These are phyloP conservation scores for Polysphondylium violaceum DNA, from an alignment of 78 protist species.

Conservation along the genomic window DNA sequence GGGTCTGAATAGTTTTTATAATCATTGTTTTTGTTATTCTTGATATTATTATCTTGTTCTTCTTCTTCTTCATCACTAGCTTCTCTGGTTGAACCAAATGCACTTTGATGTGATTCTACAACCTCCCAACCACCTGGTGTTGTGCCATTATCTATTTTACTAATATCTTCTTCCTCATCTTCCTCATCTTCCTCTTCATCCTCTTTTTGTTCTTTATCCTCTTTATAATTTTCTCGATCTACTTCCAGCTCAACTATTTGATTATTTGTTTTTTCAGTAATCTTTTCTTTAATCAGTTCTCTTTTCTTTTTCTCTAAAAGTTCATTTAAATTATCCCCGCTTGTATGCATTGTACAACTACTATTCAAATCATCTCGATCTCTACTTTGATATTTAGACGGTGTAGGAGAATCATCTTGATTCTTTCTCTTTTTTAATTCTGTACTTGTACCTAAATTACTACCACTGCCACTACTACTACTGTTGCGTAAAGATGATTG, in stretches of 20 bases:
- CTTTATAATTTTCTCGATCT: not conserved
- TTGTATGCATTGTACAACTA: not conserved
- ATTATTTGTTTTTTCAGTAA: not conserved
- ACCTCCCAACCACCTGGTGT: not conserved
- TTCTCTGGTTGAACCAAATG: slow-evolving; percentile 20
- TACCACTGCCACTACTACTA: not conserved
- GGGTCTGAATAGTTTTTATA: slow-evolving; percentile 1
- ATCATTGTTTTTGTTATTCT: not conserved
- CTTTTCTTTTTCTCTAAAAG: not conserved
- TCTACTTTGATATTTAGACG: not conserved
- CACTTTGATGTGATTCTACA: not conserved
- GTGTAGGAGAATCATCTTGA: not conserved
- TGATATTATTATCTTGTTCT: not conserved
- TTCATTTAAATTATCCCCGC: slow-evolving; percentile 2
- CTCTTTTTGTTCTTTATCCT: not conserved
- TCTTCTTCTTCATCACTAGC: not conserved
- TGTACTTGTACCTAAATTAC: not conserved
- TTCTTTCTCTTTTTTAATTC: not conserved
- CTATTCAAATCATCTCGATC: not conserved
- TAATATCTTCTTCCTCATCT: not conserved
- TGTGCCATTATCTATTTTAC: not conserved
- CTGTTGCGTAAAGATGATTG: not conserved
- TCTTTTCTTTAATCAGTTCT: not conserved
- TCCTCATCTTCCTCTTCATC: slow-evolving; percentile 6
- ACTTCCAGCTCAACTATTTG: not conserved